Conservation (phyloP, 2,329 filamentous ascomycete species). For the Stenocarpella maydis region DNA sequence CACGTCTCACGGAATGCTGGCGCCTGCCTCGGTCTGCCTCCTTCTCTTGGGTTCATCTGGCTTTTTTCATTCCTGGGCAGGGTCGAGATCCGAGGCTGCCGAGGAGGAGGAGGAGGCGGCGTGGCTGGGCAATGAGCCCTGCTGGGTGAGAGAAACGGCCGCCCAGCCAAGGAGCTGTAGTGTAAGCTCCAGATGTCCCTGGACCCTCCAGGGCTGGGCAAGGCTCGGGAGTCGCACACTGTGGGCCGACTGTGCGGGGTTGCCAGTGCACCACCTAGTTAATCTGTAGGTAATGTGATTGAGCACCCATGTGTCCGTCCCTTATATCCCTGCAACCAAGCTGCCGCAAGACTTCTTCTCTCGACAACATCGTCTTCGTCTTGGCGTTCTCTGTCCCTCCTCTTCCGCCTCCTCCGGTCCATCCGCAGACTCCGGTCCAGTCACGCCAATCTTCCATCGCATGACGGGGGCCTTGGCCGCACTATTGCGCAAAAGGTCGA, state of each 20-base stretch:
- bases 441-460: not conserved
- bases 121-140: not conserved
- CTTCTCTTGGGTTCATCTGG: too few relatives aligned
- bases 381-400: not conserved
- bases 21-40: not conserved
- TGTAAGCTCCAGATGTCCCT: not conserved
- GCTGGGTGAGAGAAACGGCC: not conserved
- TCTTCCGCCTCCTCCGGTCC: conserved; percentile 12
- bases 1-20: conserved; percentile 9
- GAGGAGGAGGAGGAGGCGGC: conserved; percentile 28
- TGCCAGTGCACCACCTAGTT: too few relatives aligned
- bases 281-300: too few relatives aligned
- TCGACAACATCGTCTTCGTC: conserved; percentile 6
- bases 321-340: not conserved
- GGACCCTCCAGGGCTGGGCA: conserved; percentile 4
- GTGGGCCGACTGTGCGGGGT: conserved; percentile 7
- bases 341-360: not conserved
- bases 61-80: not conserved
- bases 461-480: not conserved
- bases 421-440: conserved; percentile 21
- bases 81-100: conserved; percentile 30
- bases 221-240: not conserved
- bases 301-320: too few relatives aligned
- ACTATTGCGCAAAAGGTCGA: not conserved
- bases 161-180: not conserved